Evolutionary conservation across 2,329 filamentous ascomycete species (phyloP).

Genomic region (Westerdykella aurantiaca): DNA sequence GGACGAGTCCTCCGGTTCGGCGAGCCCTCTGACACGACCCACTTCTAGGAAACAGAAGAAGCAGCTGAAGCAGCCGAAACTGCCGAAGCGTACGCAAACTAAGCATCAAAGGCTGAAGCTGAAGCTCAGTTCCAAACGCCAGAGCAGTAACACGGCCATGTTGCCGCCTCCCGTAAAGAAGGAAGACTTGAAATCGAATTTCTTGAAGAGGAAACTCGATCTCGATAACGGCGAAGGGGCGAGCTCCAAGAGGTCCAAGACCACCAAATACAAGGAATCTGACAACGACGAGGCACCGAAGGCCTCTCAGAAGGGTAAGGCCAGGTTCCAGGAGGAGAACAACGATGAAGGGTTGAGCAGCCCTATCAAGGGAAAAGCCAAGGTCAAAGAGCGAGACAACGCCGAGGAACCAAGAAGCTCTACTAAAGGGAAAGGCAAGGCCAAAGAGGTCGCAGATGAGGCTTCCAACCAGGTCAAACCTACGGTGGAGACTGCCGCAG

Average conservation of each 20-base stretch:
- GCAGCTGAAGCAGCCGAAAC: too few relatives aligned
- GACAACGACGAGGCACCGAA: neutral
- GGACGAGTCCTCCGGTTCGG: slow-evolving; percentile 30
- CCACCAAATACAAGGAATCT: neutral
- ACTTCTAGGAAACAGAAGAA: too few relatives aligned
- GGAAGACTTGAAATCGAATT: neutral
- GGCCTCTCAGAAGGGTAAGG: neutral
- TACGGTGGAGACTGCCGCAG: neutral
- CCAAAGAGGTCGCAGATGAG: neutral
- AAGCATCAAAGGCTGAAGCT: slow-evolving; percentile 24
- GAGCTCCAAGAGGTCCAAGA: neutral
- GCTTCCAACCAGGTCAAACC: neutral
- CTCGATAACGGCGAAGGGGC: neutral
- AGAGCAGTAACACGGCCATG: slow-evolving; percentile 5
- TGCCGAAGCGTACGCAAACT: slow-evolving; percentile 14
- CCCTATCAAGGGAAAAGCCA: neutral
- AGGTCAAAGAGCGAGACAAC: neutral
- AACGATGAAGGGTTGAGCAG: neutral
- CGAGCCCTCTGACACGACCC: slow-evolving; percentile 9
- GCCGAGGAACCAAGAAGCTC: too few relatives aligned
- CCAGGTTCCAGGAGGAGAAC: neutral
- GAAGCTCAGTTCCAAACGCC: slow-evolving; percentile 9
- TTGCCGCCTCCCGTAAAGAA: slow-evolving; percentile 13
- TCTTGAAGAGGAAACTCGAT: neutral
- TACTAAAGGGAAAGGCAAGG: neutral